Conservation (phyloP, 2,329 filamentous ascomycete species). For the Hortaea werneckii region DNA sequence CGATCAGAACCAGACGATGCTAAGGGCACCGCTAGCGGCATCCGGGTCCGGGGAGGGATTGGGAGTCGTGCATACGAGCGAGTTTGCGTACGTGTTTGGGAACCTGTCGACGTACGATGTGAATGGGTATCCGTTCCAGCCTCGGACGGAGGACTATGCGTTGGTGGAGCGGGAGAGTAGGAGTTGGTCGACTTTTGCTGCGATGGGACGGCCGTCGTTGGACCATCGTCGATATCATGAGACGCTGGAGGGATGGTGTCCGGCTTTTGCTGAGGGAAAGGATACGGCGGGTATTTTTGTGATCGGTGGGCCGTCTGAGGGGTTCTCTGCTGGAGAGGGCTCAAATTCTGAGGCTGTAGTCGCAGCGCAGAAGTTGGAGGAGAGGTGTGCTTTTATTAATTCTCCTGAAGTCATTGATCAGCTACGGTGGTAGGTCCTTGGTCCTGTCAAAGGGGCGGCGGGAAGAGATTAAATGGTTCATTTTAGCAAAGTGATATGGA, state of each 20-base stretch:
- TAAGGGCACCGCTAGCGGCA: slow-evolving; percentile 26
- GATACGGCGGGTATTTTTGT: slow-evolving; percentile 30
- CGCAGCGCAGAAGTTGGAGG: slow-evolving; percentile 31
- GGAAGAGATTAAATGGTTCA: too few relatives aligned
- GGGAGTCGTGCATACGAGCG: slow-evolving; percentile 43
- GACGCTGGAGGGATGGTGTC: slow-evolving; percentile 35
- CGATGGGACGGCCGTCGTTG: slow-evolving; percentile 27
- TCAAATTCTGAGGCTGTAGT: slow-evolving; percentile 20
- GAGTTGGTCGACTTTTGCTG: slow-evolving; percentile 41
- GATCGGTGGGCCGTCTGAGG: slow-evolving; percentile 36
- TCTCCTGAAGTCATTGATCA: slow-evolving; percentile 11
- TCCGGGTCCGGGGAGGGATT: slow-evolving; percentile 25
- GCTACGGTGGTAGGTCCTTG: not conserved
- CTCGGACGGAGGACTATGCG: slow-evolving; percentile 31
- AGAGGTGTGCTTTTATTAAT: slow-evolving; percentile 41
- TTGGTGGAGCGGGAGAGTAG: slow-evolving; percentile 33
- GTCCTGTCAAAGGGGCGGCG: too few relatives aligned
- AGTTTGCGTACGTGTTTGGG: slow-evolving; percentile 44
- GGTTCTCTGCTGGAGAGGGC: slow-evolving; percentile 32
- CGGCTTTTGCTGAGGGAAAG: slow-evolving; percentile 24
- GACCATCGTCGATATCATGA: slow-evolving; percentile 20
- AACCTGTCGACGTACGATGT: slow-evolving; percentile 32
- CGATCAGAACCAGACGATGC: slow-evolving; percentile 46
- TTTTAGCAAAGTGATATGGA: too few relatives aligned
- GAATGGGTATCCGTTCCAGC: slow-evolving; percentile 23